These are phyloP conservation scores for Albizia julibrissin DNA, from an alignment of 306 rosid species.

Conservation along the genomic window DNA sequence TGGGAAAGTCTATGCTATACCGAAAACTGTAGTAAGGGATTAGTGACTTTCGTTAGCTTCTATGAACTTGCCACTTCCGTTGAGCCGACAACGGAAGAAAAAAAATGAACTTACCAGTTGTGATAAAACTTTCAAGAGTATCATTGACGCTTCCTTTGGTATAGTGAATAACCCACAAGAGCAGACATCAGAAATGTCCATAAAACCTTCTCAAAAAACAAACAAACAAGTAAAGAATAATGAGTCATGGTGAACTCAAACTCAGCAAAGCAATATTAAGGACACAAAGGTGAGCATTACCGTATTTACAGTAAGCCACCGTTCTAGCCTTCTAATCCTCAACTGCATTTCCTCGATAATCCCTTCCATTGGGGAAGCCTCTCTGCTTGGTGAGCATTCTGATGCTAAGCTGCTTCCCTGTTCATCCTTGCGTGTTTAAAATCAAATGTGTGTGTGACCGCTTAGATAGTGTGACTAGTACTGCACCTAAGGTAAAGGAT, in stretches of 20 bases:
- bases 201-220: slow-evolving; percentile 59
- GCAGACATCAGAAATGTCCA: slow-evolving; percentile 98
- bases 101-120: slow-evolving; percentile 12
- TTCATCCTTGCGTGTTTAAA: slow-evolving; percentile 31
- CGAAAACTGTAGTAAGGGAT: slow-evolving; percentile 16
- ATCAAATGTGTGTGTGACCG: neutral
- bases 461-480: neutral
- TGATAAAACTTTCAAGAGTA: slow-evolving; percentile 12
- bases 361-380: slow-evolving; percentile 70
- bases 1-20: neutral
- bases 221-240: slow-evolving; percentile 9
- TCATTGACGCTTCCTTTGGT: slow-evolving; percentile 81
- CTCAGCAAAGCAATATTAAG: neutral
- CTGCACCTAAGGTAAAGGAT: neutral
- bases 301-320: slow-evolving; percentile 93
- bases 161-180: slow-evolving; percentile 91
- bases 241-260: slow-evolving; percentile 3
- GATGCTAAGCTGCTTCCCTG: slow-evolving; percentile 84
- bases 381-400: slow-evolving; percentile 81
- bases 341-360: slow-evolving; percentile 89
- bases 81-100: neutral
- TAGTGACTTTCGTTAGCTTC: slow-evolving; percentile 36
- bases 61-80: slow-evolving; percentile 13
- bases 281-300: slow-evolving; percentile 42
- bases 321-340: slow-evolving; percentile 90